Evolutionary conservation across 2,329 filamentous ascomycete species (phyloP).

Genomic region (Beauveria sp.): DNA sequence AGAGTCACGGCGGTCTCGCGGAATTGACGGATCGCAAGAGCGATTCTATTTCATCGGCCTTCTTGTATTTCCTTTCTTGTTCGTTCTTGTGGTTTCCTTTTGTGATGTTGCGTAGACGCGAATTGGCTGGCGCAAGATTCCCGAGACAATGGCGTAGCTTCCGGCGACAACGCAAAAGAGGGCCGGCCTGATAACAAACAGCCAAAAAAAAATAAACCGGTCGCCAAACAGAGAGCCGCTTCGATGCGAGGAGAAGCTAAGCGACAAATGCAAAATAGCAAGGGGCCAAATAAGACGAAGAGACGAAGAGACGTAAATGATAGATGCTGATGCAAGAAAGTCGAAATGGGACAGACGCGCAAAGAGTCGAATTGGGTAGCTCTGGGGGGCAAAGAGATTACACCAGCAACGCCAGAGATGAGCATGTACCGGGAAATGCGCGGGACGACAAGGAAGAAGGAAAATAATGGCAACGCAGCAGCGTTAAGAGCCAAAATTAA

Average conservation of each 20-base stretch:
- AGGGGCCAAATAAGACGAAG: background rate
- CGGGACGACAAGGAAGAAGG: background rate
- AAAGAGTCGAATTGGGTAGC: conserved; percentile 2
- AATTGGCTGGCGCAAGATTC: background rate
- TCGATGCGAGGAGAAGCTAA: background rate
- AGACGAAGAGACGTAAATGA: background rate
- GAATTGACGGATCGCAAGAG: background rate
- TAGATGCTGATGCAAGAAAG: background rate
- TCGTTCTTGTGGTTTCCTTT: background rate
- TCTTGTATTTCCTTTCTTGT: background rate
- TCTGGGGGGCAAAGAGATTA: conserved; percentile 7
- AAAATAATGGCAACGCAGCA: background rate
- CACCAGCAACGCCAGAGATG: background rate
- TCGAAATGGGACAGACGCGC: background rate
- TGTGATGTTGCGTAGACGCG: background rate
- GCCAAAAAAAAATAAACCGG: background rate
- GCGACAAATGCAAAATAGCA: background rate
- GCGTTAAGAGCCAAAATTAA: background rate
- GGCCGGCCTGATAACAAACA: conserved; percentile 7
- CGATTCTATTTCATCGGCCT: background rate
- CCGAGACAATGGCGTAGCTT: background rate
- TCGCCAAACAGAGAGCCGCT: background rate
- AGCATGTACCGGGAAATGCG: conserved; percentile 3
- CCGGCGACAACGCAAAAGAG: conserved; percentile 3
- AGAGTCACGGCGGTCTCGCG: background rate